phyloP scores from a whole-genome alignment of 2,329 filamentous ascomycete genomes.

The Fusarium succisae region DNA sequence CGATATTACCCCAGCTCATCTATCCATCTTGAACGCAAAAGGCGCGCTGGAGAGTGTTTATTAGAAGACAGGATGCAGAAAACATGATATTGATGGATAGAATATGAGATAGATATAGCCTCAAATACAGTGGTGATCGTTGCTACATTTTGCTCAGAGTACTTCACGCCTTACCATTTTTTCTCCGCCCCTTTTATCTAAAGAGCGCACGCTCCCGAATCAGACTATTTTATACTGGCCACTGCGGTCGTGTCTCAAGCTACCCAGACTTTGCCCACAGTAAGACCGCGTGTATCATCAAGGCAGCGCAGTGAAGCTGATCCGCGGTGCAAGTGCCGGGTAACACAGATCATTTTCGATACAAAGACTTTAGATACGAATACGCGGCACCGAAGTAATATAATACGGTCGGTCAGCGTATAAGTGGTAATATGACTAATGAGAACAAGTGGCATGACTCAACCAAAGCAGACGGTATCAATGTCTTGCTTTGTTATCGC shows the following conservation, averaged over 20 bases:
- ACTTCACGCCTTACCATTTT: too few species aligned
- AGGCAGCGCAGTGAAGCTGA: background rate
- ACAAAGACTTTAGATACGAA: background rate
- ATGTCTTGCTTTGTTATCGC: background rate
- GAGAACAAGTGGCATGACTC: background rate
- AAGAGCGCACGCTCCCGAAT: background rate
- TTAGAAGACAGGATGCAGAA: background rate
- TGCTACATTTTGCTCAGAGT: too few species aligned
- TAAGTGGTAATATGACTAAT: background rate
- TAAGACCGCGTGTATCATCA: background rate
- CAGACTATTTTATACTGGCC: too few species aligned
- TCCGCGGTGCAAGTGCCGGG: background rate
- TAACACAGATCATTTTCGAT: background rate
- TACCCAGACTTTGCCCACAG: too few species aligned
- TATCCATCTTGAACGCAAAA: background rate
- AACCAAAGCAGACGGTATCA: too few species aligned
- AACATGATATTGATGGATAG: too few species aligned
- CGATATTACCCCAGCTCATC: background rate
- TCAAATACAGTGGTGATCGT: background rate
- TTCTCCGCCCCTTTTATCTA: background rate
- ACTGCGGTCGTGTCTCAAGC: background rate
- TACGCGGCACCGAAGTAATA: background rate
- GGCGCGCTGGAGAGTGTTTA: background rate
- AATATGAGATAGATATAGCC: background rate
- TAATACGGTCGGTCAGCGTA: too few species aligned